Evolutionary conservation across 495 filamentous ascomycete genomes (phyloP).

Genomic region (Talaromyces borbonicus): DNA sequence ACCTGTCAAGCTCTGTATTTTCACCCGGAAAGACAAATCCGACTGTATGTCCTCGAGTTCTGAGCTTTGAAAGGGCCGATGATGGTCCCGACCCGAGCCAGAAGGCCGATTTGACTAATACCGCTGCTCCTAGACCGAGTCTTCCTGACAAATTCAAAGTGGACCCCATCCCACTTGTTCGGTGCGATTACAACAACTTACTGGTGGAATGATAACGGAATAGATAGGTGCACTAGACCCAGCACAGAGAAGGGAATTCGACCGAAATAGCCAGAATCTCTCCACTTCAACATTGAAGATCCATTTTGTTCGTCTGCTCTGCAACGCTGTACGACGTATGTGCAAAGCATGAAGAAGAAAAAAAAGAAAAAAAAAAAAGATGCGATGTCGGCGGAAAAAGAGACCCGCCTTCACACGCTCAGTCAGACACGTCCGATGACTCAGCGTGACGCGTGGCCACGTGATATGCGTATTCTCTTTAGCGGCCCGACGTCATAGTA

Average conservation of each 20-base stretch:
- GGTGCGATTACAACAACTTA: too few relatives aligned
- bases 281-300: not conserved
- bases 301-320: too few relatives aligned
- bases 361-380: not conserved
- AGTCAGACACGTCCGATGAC: not conserved
- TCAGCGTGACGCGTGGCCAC: conserved; percentile 3
- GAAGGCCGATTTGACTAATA: conserved; percentile 8
- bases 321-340: too few relatives aligned
- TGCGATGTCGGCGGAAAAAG: not conserved
- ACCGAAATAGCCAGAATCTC: conserved; percentile 1
- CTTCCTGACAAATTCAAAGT: conserved; percentile 5
- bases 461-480: not conserved
- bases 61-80: conserved; percentile 6
- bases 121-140: not conserved
- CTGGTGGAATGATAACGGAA: too few relatives aligned
- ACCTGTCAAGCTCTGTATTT: not conserved
- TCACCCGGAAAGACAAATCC: not conserved
- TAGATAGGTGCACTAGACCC: not conserved
- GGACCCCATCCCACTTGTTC: too few relatives aligned
- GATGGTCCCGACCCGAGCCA: conserved; percentile 7
- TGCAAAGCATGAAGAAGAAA: not conserved
- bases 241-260: not conserved
- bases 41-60: too few relatives aligned
- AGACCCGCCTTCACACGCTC: not conserved
- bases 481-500: too few relatives aligned